Conservation (phyloP, 2,329 filamentous ascomycete genomes). For the Diplocarpon mali region DNA sequence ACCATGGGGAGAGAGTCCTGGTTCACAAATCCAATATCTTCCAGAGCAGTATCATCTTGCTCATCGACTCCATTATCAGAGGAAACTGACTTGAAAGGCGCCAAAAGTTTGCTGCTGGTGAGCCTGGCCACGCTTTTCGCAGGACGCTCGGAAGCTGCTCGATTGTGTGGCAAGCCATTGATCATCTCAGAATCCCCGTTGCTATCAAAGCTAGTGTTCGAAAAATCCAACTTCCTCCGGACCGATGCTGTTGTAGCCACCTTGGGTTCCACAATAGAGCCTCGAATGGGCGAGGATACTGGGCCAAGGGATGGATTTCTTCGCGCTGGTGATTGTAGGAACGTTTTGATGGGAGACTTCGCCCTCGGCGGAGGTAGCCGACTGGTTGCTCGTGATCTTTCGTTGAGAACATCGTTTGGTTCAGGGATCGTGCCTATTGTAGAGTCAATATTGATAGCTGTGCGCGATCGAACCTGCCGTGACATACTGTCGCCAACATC, state of each 20-base stretch:
- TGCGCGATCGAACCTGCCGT: background rate
- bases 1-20: slow-evolving; percentile 18
- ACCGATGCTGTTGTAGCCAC: slow-evolving; percentile 19
- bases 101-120: slow-evolving; percentile 15
- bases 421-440: slow-evolving; percentile 38
- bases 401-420: slow-evolving; percentile 33
- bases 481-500: slow-evolving; percentile 49
- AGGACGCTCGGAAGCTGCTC: slow-evolving; percentile 12
- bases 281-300: slow-evolving; percentile 23
- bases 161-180: slow-evolving; percentile 12
- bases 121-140: slow-evolving; percentile 11
- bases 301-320: slow-evolving; percentile 25
- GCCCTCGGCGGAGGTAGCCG: slow-evolving; percentile 26
- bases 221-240: slow-evolving; percentile 26
- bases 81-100: slow-evolving; percentile 4
- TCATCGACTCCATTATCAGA: slow-evolving; percentile 12
- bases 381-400: slow-evolving; percentile 24
- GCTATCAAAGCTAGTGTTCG: slow-evolving; percentile 16
- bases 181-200: slow-evolving; percentile 3
- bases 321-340: slow-evolving; percentile 26
- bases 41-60: slow-evolving; percentile 28
- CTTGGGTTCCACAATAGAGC: slow-evolving; percentile 19
- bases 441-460: slow-evolving; percentile 7
- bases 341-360: slow-evolving; percentile 28
- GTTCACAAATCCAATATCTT: slow-evolving; percentile 41